Evolutionary conservation across 306 rosid genomes (phyloP).

Genomic region (Castanea mollissima): DNA sequence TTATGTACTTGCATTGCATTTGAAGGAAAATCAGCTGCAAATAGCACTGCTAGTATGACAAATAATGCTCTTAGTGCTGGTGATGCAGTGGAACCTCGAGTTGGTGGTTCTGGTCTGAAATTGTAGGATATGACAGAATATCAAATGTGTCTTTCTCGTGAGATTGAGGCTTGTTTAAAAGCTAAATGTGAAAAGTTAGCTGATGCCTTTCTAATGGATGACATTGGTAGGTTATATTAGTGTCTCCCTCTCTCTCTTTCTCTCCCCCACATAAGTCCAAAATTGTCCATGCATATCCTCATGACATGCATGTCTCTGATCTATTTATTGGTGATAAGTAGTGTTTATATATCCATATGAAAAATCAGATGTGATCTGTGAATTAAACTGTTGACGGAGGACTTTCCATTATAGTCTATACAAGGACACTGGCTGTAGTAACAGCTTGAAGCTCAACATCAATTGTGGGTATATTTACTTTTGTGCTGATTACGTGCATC

Average conservation of each 20-base stretch:
- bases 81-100: slow-evolving; percentile 60
- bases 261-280: not conserved
- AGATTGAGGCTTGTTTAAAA: slow-evolving; percentile 74
- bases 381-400: not conserved
- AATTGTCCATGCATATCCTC: not conserved
- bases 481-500: not conserved
- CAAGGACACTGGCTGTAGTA: not conserved
- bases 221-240: slow-evolving; percentile 48
- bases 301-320: not conserved
- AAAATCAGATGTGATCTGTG: not conserved
- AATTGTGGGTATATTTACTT: not conserved
- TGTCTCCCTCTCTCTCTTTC: not conserved
- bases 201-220: slow-evolving; percentile 68
- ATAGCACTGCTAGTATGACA: slow-evolving; percentile 41
- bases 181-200: slow-evolving; percentile 69
- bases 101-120: slow-evolving; percentile 59
- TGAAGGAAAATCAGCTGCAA: slow-evolving; percentile 23
- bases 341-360: not conserved
- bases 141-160: slow-evolving; percentile 67
- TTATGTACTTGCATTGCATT: no score
- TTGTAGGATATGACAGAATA: slow-evolving; percentile 81
- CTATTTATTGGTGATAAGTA: not conserved
- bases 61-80: slow-evolving; percentile 40
- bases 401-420: not conserved
- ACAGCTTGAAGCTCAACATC: not conserved